A percentile compares a stretch with the other conserved stretches of the same genome.
Evolutionary conservation across 192 early-diverging fungal species (phyloP).

Genomic region (Chytriomyces sp.): DNA sequence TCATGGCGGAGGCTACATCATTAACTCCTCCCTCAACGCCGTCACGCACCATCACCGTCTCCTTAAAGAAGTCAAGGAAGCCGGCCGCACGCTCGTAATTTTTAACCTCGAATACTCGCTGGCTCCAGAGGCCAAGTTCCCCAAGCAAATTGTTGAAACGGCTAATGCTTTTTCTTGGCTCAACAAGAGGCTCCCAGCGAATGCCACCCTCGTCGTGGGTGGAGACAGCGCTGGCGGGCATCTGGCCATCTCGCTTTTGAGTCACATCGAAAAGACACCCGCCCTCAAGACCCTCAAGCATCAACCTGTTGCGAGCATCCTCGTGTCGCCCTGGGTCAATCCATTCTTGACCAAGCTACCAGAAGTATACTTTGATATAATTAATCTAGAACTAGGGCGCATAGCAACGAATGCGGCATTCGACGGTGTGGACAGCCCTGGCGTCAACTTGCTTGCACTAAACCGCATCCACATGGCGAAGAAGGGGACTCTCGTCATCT

Average conservation of each 20-base stretch:
- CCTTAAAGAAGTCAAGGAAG: conserved; percentile 5
- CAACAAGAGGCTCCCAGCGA: conserved; percentile 15
- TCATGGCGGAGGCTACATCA: conserved; percentile 11
- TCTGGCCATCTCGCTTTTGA: conserved; percentile 30
- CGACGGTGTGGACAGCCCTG: too few relatives aligned
- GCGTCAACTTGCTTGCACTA: too few relatives aligned
- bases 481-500: conserved; percentile 25
- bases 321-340: conserved; percentile 34
- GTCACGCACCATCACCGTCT: not conserved
- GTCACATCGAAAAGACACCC: not conserved
- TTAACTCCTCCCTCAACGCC: not conserved
- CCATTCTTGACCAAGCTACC: not conserved
- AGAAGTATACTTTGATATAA: too few relatives aligned
- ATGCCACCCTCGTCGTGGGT: conserved; percentile 24
- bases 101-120: conserved; percentile 35
- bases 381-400: too few relatives aligned
- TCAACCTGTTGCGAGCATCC: not conserved
- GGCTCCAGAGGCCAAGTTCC: conserved; percentile 23
- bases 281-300: not conserved
- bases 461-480: conserved; percentile 3
- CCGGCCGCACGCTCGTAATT: conserved; percentile 3
- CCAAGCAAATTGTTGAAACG: conserved; percentile 13
- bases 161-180: conserved; percentile 28
- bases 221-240: conserved; percentile 41
- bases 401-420: too few relatives aligned